Evolutionary conservation across 345 rosid species (phyloP).

Genomic region (Aethionema arabicum): DNA sequence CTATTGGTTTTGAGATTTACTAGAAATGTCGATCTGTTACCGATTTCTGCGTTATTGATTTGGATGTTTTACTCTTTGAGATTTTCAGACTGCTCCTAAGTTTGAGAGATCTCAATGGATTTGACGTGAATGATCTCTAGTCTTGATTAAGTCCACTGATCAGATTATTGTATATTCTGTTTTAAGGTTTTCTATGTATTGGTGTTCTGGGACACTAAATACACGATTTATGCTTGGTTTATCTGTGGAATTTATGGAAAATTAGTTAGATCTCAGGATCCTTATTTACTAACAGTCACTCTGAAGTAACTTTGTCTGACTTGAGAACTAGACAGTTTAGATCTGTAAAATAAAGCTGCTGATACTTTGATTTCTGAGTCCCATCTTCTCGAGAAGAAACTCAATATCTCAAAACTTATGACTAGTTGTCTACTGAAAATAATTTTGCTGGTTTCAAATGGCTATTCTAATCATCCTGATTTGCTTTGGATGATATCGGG

Average conservation of each 20-base stretch:
- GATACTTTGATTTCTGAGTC: not conserved
- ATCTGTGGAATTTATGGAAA: not conserved
- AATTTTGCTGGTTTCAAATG: too few species aligned
- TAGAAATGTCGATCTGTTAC: constrained; percentile 20
- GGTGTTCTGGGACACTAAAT: constrained; percentile 4
- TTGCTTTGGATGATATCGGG: too few species aligned
- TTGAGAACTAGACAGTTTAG: not conserved
- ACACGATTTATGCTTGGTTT: constrained; percentile 7
- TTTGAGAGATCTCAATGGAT: constrained; percentile 23
- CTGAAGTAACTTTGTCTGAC: not conserved
- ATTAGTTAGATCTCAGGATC: not conserved
- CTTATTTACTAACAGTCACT: not conserved
- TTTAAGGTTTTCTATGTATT: constrained; percentile 14
- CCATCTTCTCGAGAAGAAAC: not conserved
- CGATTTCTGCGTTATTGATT: constrained; percentile 2
- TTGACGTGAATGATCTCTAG: not conserved
- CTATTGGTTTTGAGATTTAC: constrained; percentile 12
- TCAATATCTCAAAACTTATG: too few species aligned
- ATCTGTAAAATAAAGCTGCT: not conserved
- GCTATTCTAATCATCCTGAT: too few species aligned
- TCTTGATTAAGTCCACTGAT: not conserved
- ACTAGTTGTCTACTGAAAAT: too few species aligned
- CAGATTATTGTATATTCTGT: not conserved
- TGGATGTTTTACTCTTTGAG: not conserved
- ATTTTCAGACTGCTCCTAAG: not conserved